A percentile compares a stretch with the other conserved stretches of the same genome.
Evolutionary conservation across 352 stramenopile genomes (phyloP).

Genomic region (Globisporangium paroecandrum): DNA sequence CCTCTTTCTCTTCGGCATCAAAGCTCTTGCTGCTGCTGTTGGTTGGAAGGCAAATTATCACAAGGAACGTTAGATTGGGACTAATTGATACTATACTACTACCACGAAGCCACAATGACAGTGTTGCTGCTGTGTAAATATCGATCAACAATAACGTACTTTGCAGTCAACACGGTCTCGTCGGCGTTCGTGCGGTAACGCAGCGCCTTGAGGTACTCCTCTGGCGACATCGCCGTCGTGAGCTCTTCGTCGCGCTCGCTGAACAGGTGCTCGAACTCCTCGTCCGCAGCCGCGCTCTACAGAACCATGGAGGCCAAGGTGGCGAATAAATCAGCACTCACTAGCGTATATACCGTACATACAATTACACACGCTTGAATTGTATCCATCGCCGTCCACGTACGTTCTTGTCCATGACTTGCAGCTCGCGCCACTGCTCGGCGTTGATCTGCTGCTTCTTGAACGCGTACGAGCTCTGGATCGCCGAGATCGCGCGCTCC

Average conservation of each 20-base stretch:
- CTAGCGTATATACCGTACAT: neutral
- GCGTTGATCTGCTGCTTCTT: slow-evolving; percentile 81
- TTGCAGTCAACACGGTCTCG: slow-evolving; percentile 21
- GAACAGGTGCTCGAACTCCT: slow-evolving; percentile 83
- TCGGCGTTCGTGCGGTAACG: slow-evolving; percentile 54
- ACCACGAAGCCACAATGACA: neutral
- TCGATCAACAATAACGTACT: slow-evolving; percentile 19
- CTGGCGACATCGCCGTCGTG: slow-evolving; percentile 56
- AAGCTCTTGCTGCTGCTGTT: slow-evolving; percentile 11
- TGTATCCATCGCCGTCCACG: slow-evolving; percentile 6
- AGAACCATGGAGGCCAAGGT: neutral
- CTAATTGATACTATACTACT: neutral
- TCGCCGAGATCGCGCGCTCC: slow-evolving; percentile 67
- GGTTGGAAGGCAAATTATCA: slow-evolving; percentile 10
- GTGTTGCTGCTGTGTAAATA: neutral
- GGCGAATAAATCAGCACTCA: neutral
- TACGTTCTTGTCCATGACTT: slow-evolving; percentile 69
- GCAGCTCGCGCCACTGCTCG: slow-evolving; percentile 73
- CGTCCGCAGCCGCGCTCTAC: slow-evolving; percentile 32
- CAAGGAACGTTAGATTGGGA: neutral
- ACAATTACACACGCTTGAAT: neutral
- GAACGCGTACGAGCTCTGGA: slow-evolving; percentile 84
- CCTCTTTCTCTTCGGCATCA: slow-evolving; percentile 45
- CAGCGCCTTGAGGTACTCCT: slow-evolving; percentile 72
- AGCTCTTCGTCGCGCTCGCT: slow-evolving; percentile 80